These are phyloP conservation scores for Dactylellina drechsleri DNA, from an alignment of 2,329 filamentous ascomycete species.

Conservation along the genomic window DNA sequence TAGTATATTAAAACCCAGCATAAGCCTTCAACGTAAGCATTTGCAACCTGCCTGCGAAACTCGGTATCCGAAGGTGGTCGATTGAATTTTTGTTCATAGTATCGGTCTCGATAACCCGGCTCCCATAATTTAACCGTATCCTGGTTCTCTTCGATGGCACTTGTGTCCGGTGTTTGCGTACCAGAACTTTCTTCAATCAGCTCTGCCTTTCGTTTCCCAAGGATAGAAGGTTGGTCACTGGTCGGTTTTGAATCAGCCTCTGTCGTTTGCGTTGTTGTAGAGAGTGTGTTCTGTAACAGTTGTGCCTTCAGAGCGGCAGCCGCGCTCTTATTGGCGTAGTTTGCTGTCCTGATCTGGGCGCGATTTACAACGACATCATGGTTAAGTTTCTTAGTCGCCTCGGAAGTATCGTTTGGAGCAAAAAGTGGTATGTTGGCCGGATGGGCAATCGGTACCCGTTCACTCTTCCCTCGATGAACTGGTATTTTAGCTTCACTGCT, in stretches of 20 bases:
- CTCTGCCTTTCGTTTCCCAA: slow-evolving; percentile 81
- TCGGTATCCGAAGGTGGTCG: slow-evolving; percentile 80
- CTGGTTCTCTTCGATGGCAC: slow-evolving; percentile 63
- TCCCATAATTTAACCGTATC: slow-evolving; percentile 93
- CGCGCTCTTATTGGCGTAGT: slow-evolving; percentile 90
- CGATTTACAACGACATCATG: slow-evolving; percentile 89
- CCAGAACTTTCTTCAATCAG: slow-evolving; percentile 71
- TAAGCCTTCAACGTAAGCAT: slow-evolving; percentile 91
- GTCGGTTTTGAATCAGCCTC: slow-evolving; percentile 56
- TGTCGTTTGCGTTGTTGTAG: slow-evolving; percentile 26
- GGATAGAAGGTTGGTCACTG: slow-evolving; percentile 62
- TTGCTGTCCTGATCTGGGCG: slow-evolving; percentile 73
- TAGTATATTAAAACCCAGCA: slow-evolving; percentile 97
- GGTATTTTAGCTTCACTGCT: slow-evolving; percentile 24
- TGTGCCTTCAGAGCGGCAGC: slow-evolving; percentile 86
- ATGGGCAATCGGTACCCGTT: slow-evolving; percentile 61
- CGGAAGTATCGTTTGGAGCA: slow-evolving; percentile 68
- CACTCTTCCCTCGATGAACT: slow-evolving; percentile 52
- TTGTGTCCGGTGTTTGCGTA: slow-evolving; percentile 63
- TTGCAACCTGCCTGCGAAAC: slow-evolving; percentile 90
- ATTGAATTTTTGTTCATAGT: slow-evolving; percentile 96
- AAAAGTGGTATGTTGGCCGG: slow-evolving; percentile 69
- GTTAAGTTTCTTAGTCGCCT: slow-evolving; percentile 73
- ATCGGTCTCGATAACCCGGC: slow-evolving; percentile 90
- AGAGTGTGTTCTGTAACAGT: slow-evolving; percentile 66